Conservation (phyloP, 1,284 basidiomycete species). For the Butyriboletus appendiculatus region DNA sequence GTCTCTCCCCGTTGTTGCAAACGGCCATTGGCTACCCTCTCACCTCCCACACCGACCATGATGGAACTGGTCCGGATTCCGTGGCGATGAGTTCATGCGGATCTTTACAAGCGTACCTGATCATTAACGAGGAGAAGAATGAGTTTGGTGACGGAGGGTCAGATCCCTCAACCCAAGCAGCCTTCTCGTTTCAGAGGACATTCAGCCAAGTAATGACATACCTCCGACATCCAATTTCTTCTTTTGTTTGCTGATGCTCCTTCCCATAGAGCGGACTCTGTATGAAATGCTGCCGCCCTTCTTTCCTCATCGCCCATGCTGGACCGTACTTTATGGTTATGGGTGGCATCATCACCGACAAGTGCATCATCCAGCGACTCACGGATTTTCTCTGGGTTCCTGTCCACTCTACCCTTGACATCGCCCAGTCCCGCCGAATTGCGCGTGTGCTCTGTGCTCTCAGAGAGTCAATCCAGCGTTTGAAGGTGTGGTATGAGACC, state of each 20-base stretch:
- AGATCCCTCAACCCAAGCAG: slow-evolving; percentile 18
- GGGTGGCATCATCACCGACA: too few species aligned
- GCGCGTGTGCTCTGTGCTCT: too few species aligned
- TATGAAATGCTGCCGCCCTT: not conserved
- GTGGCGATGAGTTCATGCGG: not conserved
- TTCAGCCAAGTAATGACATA: slow-evolving; percentile 2
- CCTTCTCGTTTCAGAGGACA: slow-evolving; percentile 7
- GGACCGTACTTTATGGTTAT: too few species aligned
- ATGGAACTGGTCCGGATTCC: not conserved
- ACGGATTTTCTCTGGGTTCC: too few species aligned
- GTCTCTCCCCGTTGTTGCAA: not conserved
- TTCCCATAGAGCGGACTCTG: not conserved
- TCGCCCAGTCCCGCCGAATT: too few species aligned
- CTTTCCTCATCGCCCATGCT: too few species aligned
- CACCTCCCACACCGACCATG: fast-evolving
- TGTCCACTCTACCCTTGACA: too few species aligned
- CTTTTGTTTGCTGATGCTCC: not conserved
- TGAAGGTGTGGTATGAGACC: too few species aligned
- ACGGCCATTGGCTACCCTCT: not conserved
- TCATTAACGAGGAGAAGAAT: slow-evolving; percentile 10
- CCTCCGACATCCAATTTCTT: not conserved
- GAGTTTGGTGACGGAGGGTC: slow-evolving; percentile 5
- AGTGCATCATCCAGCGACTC: too few species aligned
- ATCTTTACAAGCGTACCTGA: not conserved
- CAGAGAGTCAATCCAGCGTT: too few species aligned